Evolutionary conservation across 805 yeast genomes (phyloP).

Genomic region (Zygotorulaspora chibaensis): DNA sequence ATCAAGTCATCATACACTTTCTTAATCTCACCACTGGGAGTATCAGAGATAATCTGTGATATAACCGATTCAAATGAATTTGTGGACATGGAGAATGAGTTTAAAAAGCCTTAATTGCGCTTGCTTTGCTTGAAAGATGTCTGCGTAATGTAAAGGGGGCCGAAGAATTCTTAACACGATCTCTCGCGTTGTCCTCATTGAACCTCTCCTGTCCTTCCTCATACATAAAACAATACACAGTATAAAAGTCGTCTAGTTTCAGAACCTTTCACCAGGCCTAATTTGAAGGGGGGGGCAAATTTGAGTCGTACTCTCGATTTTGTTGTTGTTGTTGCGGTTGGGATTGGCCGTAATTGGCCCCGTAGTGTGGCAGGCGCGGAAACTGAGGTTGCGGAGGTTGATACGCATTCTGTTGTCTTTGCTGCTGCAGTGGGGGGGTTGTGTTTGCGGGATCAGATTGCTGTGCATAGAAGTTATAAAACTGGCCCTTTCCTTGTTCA

Average conservation of each 20-base stretch:
- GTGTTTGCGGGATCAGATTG: background rate
- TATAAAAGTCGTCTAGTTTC: too few relatives aligned
- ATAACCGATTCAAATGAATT: constrained; percentile 27
- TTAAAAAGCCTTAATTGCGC: background rate
- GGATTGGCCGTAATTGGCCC: constrained; percentile 1
- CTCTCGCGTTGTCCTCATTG: background rate
- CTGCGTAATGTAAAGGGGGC: too few relatives aligned
- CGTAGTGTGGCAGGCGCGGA: background rate
- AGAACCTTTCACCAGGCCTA: too few relatives aligned
- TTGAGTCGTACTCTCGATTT: background rate
- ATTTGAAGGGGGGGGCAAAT: too few relatives aligned
- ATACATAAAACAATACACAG: too few relatives aligned
- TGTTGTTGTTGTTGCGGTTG: constrained; percentile 3
- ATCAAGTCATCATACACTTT: constrained; percentile 41
- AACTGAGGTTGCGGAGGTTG: background rate
- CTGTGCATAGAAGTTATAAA: background rate
- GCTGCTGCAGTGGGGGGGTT: constrained; percentile 8
- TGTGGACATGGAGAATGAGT: constrained; percentile 10
- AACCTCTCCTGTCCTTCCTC: too few relatives aligned
- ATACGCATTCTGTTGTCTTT: constrained; percentile 2
- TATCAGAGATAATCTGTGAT: constrained; percentile 27
- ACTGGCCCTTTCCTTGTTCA: background rate
- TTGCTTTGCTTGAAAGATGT: background rate
- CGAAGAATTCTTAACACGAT: background rate
- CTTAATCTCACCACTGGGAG: constrained; percentile 36